These are phyloP conservation scores for Leishmania lainsoni DNA, from an alignment of 208 protist species.

Conservation along the genomic window DNA sequence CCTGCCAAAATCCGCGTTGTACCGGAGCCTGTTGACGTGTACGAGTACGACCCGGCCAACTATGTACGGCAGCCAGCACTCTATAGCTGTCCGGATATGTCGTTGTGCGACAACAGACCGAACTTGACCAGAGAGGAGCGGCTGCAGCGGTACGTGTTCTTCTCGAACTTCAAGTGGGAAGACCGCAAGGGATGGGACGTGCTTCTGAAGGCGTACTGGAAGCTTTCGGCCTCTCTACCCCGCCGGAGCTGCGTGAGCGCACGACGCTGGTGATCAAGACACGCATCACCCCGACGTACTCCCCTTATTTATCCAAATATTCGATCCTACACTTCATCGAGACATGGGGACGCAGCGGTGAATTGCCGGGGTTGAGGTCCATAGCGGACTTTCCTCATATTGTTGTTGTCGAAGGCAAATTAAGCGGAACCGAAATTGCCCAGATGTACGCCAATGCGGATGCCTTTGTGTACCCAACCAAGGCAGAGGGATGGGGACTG, in stretches of 20 bases:
- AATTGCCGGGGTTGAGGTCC: conserved; percentile 15
- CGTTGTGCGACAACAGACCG: conserved; percentile 20
- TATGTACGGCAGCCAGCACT: conserved; percentile 11
- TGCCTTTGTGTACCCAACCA: conserved; percentile 83
- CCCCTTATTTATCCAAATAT: neutral
- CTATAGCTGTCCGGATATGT: neutral
- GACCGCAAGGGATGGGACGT: conserved; percentile 65
- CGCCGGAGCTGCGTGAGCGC: conserved; percentile 22
- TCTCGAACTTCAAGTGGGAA: conserved; percentile 77
- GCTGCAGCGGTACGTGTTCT: conserved; percentile 43
- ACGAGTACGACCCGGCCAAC: conserved; percentile 45
- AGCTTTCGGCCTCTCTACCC: conserved; percentile 42
- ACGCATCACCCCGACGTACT: neutral
- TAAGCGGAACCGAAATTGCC: conserved; percentile 29
- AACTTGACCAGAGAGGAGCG: conserved; percentile 7
- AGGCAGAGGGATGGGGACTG: conserved; percentile 65
- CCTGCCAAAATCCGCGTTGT: conserved; percentile 33
- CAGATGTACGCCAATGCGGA: conserved; percentile 71
- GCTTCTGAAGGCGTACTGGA: conserved; percentile 56
- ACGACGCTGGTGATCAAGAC: conserved; percentile 26
- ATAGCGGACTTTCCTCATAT: conserved; percentile 38
- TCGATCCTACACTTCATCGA: conserved; percentile 16
- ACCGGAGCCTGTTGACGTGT: conserved; percentile 60
- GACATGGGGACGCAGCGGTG: conserved; percentile 17
- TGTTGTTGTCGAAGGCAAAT: conserved; percentile 31